phyloP scores from a whole-genome alignment of 2,329 filamentous ascomycete genomes.

The Epichloe hybrida region DNA sequence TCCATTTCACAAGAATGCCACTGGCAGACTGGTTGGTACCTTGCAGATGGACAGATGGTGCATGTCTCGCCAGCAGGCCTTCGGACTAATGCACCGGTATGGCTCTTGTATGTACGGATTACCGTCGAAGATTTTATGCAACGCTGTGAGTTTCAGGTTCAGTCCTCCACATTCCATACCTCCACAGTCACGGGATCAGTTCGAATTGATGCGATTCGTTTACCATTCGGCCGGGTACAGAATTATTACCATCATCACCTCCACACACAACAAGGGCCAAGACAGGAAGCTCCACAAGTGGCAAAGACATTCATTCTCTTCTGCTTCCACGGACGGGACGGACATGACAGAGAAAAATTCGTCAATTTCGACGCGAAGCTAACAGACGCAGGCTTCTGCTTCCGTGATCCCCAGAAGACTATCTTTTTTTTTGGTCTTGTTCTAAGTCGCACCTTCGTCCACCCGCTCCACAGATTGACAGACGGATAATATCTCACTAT shows the following conservation, averaged over 20 bases:
- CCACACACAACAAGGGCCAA: background rate
- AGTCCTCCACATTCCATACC: no score
- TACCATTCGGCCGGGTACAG: background rate
- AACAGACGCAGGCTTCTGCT: background rate
- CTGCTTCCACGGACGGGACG: background rate
- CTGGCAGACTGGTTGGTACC: no score
- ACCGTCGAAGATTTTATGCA: conserved; percentile 16
- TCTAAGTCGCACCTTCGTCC: background rate
- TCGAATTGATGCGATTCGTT: background rate
- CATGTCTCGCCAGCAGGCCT: no score
- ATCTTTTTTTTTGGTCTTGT: background rate
- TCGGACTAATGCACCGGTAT: no score
- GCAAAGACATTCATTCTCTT: background rate
- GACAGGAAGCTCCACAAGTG: background rate
- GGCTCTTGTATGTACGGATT: no score
- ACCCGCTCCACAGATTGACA: background rate
- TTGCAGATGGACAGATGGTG: no score
- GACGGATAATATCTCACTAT: background rate
- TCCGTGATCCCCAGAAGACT: background rate
- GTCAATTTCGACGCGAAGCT: background rate
- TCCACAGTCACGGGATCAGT: no score
- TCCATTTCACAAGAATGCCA: no score
- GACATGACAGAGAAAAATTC: no score
- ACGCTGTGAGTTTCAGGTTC: conserved; percentile 21
- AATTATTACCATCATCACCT: background rate